A percentile compares a stretch with the other conserved stretches of the same genome.
These are phyloP conservation scores for Neospermospora avenae DNA, from an alignment of 2,329 filamentous ascomycete species.

Conservation along the genomic window DNA sequence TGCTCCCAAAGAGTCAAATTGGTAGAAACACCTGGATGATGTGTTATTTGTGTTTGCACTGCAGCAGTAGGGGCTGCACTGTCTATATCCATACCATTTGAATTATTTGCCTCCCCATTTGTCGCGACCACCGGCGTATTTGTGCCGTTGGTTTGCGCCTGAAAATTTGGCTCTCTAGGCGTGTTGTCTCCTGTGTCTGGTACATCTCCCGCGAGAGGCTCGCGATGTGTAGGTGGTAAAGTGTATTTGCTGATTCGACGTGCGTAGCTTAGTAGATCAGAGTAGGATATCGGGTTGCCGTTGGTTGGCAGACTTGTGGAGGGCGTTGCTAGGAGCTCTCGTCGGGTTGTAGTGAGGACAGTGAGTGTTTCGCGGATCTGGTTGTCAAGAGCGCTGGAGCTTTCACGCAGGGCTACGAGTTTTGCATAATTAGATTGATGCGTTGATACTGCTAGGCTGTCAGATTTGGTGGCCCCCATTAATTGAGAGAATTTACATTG, in stretches of 20 bases:
- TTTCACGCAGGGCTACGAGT: conserved; percentile 65
- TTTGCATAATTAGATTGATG: conserved; percentile 74
- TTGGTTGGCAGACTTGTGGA: conserved; percentile 52
- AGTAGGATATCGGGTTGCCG: conserved; percentile 59
- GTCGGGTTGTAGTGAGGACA: conserved; percentile 68
- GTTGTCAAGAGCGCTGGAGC: conserved; percentile 62
- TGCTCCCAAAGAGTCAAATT: conserved; percentile 36
- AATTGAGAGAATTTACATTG: conserved; percentile 46
- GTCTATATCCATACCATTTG: conserved; percentile 24
- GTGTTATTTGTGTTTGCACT: conserved; percentile 18
- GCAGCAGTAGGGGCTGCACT: conserved; percentile 24
- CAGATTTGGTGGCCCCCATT: background rate
- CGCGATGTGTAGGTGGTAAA: conserved; percentile 47
- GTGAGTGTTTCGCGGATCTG: conserved; percentile 70
- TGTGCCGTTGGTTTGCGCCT: conserved; percentile 32
- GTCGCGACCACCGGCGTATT: conserved; percentile 23
- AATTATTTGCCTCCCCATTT: conserved; percentile 26
- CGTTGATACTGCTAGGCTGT: conserved; percentile 51
- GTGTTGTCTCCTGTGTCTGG: conserved; percentile 19
- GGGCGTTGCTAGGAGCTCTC: conserved; percentile 64
- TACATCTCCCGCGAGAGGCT: conserved; percentile 16
- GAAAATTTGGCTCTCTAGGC: conserved; percentile 21
- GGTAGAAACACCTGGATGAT: conserved; percentile 22
- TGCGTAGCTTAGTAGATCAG: conserved; percentile 73
- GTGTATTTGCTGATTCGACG: conserved; percentile 78